phyloP scores from a whole-genome alignment of 2,329 filamentous ascomycete genomes.

The Penicillium sclerotiorum region DNA sequence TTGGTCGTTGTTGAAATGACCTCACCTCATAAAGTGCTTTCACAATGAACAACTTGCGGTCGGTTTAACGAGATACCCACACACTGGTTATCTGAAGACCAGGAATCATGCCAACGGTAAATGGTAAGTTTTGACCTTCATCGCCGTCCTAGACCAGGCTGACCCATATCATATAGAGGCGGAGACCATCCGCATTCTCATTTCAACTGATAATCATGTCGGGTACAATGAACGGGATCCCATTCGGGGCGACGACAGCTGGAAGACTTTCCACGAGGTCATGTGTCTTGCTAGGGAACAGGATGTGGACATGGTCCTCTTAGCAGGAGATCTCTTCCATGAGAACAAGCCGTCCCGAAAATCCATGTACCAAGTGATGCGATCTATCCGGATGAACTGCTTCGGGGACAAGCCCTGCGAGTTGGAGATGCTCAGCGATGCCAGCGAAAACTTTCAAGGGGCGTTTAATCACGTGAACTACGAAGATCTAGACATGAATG shows the following conservation, averaged over 20 bases:
- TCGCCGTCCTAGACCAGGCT: too few relatives aligned
- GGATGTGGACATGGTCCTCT: slow-evolving; percentile 97
- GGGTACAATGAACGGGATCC: slow-evolving; percentile 92
- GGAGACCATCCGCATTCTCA: slow-evolving; percentile 90
- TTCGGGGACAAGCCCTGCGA: slow-evolving; percentile 94
- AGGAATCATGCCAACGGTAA: slow-evolving; percentile 34
- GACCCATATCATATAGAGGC: slow-evolving; percentile 55
- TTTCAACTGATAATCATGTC: slow-evolving; percentile 97
- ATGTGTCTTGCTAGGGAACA: slow-evolving; percentile 82
- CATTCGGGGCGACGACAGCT: slow-evolving; percentile 94
- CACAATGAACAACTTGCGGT: too few relatives aligned
- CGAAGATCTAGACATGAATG: slow-evolving; percentile 94
- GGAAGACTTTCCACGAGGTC: slow-evolving; percentile 93
- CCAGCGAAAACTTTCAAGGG: slow-evolving; percentile 84
- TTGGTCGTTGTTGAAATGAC: too few relatives aligned
- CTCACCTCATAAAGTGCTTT: too few relatives aligned
- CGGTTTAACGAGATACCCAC: too few relatives aligned
- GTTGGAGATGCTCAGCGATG: slow-evolving; percentile 91
- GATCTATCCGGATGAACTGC: slow-evolving; percentile 88
- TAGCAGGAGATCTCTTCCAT: slow-evolving; percentile 94
- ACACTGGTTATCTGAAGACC: neutral
- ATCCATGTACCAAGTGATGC: slow-evolving; percentile 96
- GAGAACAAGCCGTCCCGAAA: slow-evolving; percentile 97
- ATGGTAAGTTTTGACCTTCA: too few relatives aligned
- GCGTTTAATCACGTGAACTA: slow-evolving; percentile 96